phyloP scores from a whole-genome alignment of 768 basidiomycete species.

The Exidia glandulosa region DNA sequence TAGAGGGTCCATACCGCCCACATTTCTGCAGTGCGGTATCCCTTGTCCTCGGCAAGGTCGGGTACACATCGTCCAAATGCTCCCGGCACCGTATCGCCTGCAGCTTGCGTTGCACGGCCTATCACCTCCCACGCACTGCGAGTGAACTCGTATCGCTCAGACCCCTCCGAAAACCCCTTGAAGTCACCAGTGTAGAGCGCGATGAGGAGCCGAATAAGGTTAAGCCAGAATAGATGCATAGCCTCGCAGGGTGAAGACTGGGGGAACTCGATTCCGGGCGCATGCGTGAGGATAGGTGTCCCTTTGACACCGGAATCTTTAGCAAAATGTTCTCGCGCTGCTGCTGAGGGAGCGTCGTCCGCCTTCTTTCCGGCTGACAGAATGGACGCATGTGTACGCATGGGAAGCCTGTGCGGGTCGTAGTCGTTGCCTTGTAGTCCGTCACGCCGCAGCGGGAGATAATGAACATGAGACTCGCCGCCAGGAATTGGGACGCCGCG shows the following conservation, averaged over 20 bases:
- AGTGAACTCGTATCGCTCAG: constrained; percentile 18
- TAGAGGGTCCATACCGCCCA: constrained; percentile 14
- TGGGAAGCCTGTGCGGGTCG: constrained; percentile 19
- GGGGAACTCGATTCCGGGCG: constrained; percentile 6
- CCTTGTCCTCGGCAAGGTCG: constrained; percentile 10
- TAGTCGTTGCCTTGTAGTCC: background rate
- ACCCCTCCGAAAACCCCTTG: constrained; percentile 26
- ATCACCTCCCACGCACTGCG: constrained; percentile 30
- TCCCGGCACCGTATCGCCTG: constrained; percentile 14
- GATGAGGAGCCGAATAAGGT: constrained; percentile 30
- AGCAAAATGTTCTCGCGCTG: constrained; percentile 22
- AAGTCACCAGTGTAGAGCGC: constrained; percentile 28
- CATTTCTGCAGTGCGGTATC: constrained; percentile 11
- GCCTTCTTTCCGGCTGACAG: constrained; percentile 15
- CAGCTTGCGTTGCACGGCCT: constrained; percentile 19
- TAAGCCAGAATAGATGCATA: constrained; percentile 40
- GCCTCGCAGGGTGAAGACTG: constrained; percentile 29
- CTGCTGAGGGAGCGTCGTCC: constrained; percentile 16
- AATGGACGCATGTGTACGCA: constrained; percentile 22
- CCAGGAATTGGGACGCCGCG: constrained; percentile 12
- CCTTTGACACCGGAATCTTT: constrained; percentile 25
- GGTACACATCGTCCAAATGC: constrained; percentile 20
- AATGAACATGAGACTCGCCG: background rate
- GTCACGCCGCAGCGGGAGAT: background rate
- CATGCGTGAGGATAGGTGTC: constrained; percentile 18